Percentiles rank a stretch among this genome's conserved stretches.
Conservation (phyloP, 1,284 basidiomycete genomes). For the Tilletia setariae region DNA sequence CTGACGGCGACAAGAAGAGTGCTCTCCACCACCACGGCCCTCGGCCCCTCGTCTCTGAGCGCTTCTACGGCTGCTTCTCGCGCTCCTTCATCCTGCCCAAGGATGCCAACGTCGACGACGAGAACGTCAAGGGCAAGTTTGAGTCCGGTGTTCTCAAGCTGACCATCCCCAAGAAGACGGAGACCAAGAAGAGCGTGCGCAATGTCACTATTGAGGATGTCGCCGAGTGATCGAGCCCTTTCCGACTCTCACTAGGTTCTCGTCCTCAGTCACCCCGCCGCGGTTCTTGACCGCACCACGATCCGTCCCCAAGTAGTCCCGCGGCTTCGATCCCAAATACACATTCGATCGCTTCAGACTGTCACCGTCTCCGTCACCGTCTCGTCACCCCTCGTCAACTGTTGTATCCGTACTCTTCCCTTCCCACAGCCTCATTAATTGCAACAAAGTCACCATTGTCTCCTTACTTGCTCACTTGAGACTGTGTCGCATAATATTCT, state of each 20-base stretch:
- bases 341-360: not conserved
- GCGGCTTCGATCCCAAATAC: too few species aligned
- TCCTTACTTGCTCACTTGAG: too few species aligned
- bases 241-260: too few species aligned
- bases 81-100: slow-evolving; percentile 37
- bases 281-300: too few species aligned
- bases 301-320: too few species aligned
- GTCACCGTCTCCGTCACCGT: not conserved
- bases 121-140: slow-evolving; percentile 36
- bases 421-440: too few species aligned
- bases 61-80: slow-evolving; percentile 36
- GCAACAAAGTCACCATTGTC: too few species aligned
- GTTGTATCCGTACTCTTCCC: too few species aligned
- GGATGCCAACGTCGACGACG: slow-evolving; percentile 29
- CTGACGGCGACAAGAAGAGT: slow-evolving; percentile 13
- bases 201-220: slow-evolving; percentile 16
- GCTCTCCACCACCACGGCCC: slow-evolving; percentile 13
- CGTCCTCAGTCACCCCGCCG: too few species aligned
- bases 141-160: slow-evolving; percentile 37
- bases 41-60: slow-evolving; percentile 33
- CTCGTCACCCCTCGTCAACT: too few species aligned
- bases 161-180: slow-evolving; percentile 37
- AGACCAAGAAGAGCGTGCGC: slow-evolving; percentile 16
- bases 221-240: not conserved
- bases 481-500: too few species aligned